A percentile compares a stretch with the other conserved stretches of the same genome.
phyloP scores from a whole-genome alignment of 2,329 filamentous ascomycete species.

The Arachnopeziza araneosa region DNA sequence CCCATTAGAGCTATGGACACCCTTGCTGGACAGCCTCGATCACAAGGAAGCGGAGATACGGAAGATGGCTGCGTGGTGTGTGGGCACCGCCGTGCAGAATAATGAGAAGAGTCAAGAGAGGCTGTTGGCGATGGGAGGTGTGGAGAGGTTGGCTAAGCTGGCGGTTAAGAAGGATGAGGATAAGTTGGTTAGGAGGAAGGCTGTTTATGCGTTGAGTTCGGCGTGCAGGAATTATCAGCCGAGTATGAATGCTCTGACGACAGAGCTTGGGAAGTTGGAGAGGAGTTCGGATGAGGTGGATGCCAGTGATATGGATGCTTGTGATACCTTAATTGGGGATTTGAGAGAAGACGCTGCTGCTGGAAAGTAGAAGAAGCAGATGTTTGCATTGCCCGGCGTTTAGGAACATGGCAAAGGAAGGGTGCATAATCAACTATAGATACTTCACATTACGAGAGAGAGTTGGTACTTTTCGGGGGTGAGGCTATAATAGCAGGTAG shows the following conservation, averaged over 20 bases:
- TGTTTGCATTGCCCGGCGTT: constrained; percentile 12
- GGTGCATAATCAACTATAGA: neutral
- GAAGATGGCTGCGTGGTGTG: constrained; percentile 87
- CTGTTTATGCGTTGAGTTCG: constrained; percentile 81
- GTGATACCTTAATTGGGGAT: constrained; percentile 67
- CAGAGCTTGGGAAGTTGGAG: constrained; percentile 51
- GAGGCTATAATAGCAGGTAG: too few species aligned
- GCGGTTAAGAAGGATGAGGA: constrained; percentile 54
- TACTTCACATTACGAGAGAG: neutral
- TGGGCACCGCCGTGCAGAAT: constrained; percentile 94
- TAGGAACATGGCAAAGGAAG: neutral
- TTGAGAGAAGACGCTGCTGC: constrained; percentile 48
- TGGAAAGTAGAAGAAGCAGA: neutral
- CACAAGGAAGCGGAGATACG: constrained; percentile 67
- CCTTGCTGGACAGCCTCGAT: constrained; percentile 65
- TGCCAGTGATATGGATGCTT: constrained; percentile 78
- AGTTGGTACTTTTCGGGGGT: too few species aligned
- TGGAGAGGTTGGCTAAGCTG: constrained; percentile 64
- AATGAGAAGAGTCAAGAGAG: constrained; percentile 81
- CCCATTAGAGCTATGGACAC: constrained; percentile 73
- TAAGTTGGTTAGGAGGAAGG: constrained; percentile 71
- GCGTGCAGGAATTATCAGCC: constrained; percentile 87
- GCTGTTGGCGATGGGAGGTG: constrained; percentile 54
- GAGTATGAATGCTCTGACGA: constrained; percentile 63
- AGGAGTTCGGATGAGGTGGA: constrained; percentile 55